Conservation (phyloP, 2,329 filamentous ascomycete species). For the Curvularia eragrostidis region DNA sequence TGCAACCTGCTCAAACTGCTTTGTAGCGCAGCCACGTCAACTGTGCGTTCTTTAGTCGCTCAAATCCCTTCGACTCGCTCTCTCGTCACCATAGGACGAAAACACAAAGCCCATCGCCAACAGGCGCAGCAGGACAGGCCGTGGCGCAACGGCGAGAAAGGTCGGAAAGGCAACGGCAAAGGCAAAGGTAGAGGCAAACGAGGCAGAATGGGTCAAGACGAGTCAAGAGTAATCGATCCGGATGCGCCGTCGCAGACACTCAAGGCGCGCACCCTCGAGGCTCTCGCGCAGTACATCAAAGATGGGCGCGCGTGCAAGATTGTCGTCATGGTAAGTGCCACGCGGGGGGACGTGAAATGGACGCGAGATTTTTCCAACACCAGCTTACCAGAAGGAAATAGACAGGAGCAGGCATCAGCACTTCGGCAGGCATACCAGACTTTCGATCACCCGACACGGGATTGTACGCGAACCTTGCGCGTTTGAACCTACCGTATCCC, state of each 20-base stretch:
- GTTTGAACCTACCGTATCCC: conserved; percentile 83
- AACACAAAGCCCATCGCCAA: conserved; percentile 55
- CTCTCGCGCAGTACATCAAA: conserved; percentile 81
- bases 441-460: conserved; percentile 93
- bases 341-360: background rate
- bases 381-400: conserved; percentile 3
- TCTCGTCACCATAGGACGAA: conserved; percentile 58
- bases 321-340: conserved; percentile 72
- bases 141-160: conserved; percentile 39
- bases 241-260: conserved; percentile 70
- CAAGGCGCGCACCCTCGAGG: conserved; percentile 70
- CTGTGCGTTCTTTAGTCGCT: background rate
- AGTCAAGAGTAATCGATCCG: conserved; percentile 73
- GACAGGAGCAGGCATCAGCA: conserved; percentile 89
- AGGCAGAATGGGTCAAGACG: conserved; percentile 83
- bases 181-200: conserved; percentile 34
- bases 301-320: conserved; percentile 71
- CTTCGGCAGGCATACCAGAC: conserved; percentile 79
- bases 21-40: conserved; percentile 9
- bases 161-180: conserved; percentile 37
- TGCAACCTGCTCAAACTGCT: background rate
- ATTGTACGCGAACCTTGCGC: conserved; percentile 88
- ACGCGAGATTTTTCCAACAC: conserved; percentile 8
- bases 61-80: background rate
- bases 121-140: conserved; percentile 43